Conservation (phyloP, 2,329 filamentous ascomycete species). For the Sarocladium brachiariae region DNA sequence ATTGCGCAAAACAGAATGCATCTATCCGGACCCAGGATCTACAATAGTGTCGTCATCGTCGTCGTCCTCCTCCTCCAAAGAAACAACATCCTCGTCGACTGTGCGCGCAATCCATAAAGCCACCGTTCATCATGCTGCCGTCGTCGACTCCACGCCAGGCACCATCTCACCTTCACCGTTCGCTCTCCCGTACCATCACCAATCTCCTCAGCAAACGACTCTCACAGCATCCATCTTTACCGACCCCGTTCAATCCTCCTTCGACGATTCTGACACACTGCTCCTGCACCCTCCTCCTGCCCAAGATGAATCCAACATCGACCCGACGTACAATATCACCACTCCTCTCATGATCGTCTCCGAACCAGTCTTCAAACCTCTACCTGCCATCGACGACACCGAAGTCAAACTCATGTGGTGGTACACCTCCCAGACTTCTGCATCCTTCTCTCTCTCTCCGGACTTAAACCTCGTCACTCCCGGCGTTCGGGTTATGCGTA, state of each 20-base stretch:
- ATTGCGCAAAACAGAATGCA: slow-evolving; percentile 39
- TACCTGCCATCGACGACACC: slow-evolving; percentile 27
- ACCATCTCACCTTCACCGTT: not conserved
- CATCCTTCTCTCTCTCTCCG: slow-evolving; percentile 28
- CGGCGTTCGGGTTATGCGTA: slow-evolving; percentile 37
- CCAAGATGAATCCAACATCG: not conserved
- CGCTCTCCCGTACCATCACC: not conserved
- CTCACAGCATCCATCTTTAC: not conserved
- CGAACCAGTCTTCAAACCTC: slow-evolving; percentile 24
- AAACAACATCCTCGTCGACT: not conserved
- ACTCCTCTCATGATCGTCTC: slow-evolving; percentile 13
- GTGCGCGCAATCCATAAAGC: not conserved
- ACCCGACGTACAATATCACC: not conserved
- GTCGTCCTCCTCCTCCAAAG: slow-evolving; percentile 7
- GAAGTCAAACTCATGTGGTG: slow-evolving; percentile 53
- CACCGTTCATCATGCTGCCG: not conserved
- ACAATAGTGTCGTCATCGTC: slow-evolving; percentile 9
- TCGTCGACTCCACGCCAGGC: not conserved
- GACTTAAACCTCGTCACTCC: not conserved
- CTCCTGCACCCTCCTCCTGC: not conserved
- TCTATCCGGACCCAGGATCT: slow-evolving; percentile 37
- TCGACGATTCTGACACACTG: not conserved
- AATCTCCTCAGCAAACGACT: not conserved
- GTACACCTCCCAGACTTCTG: slow-evolving; percentile 40
- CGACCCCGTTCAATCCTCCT: not conserved